Base-by-base conservation (phyloP, 495 filamentous ascomycete genomes). In the Penicillium salamii region DNA sequence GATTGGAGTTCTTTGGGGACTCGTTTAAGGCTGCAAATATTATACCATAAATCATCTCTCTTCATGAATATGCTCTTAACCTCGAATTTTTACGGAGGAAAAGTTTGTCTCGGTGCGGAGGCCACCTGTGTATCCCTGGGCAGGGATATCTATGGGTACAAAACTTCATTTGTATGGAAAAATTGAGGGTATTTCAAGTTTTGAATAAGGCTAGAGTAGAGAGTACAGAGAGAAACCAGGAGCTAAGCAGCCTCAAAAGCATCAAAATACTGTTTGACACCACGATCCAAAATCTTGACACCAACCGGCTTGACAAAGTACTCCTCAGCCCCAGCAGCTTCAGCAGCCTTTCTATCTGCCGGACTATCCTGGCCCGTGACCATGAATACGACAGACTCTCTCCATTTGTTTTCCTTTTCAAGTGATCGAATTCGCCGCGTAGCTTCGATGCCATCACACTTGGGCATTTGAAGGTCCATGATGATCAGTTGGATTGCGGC, bases 391-490 rank as follows among this genome's bases (percentile, higher is more conserved):
- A 31, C 37, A 20, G 24, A 36, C 8, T 23, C 50, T 17, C 1
- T 3, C 45, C 51, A 58, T 0, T 47, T n/a, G 55, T 95, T 92
- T 26, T 85, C 75, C 36, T 83, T 71, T 66, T 96, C 90, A 41
- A 95, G 65, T 46, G 87, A 66, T 48, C 90, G 74, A 40, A 96
- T 96, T 71, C 93, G 90, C 52, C 86, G 85, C 0, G 89, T 95
- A 15, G 90, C 91, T 51, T 93, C 87, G 42, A 96, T 70, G 1
- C 90, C 91, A 53, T 79, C 91, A 88, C 95, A 95, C 43, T 93
- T 83, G 3, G 91, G 90, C 49, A 95, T 73, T 61, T 96, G 90
- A 54, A 95, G 92, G 63, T 96, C 90, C 90, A 95, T 96, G 28
- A 96, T 72, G 28, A 96, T 89, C 49, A 96, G 66, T 65, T 95